phyloP scores from a whole-genome alignment of 345 rosid genomes.

The Acer campestre region DNA sequence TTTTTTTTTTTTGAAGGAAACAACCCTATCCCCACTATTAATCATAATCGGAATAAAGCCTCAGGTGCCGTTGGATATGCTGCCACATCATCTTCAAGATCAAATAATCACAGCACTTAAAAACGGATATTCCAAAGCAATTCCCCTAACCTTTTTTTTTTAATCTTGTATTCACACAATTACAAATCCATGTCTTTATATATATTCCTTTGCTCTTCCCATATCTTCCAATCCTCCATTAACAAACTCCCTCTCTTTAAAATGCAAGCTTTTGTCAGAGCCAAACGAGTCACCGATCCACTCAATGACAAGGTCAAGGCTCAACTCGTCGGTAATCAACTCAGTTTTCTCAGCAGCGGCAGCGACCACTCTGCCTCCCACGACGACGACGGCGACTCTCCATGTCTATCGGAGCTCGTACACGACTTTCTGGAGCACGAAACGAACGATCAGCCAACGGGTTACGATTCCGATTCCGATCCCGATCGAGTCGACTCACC shows the following conservation, averaged over 20 bases:
- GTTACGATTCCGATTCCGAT: constrained; percentile 54
- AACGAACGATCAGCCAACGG: neutral
- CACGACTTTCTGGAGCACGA: constrained; percentile 69
- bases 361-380: constrained; percentile 69
- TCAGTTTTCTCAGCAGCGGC: constrained; percentile 65
- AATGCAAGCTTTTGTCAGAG: constrained; percentile 41
- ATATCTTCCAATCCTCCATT: neutral
- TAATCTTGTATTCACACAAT: neutral
- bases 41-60: constrained; percentile 29
- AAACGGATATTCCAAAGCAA: constrained; percentile 41
- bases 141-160: constrained; percentile 1
- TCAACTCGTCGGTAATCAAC: constrained; percentile 48
- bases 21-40: too few species aligned
- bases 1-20: too few species aligned
- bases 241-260: neutral
- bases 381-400: constrained; percentile 52
- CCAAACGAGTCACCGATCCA: constrained; percentile 62
- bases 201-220: neutral
- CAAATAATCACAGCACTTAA: neutral
- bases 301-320: constrained; percentile 66
- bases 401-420: constrained; percentile 80
- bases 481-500: constrained; percentile 39
- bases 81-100: constrained; percentile 26
- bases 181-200: neutral
- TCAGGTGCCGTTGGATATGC: constrained; percentile 50